Base-by-base conservation (phyloP, 2,329 filamentous ascomycete species). In the Coniosporium tulheliwenetii region DNA sequence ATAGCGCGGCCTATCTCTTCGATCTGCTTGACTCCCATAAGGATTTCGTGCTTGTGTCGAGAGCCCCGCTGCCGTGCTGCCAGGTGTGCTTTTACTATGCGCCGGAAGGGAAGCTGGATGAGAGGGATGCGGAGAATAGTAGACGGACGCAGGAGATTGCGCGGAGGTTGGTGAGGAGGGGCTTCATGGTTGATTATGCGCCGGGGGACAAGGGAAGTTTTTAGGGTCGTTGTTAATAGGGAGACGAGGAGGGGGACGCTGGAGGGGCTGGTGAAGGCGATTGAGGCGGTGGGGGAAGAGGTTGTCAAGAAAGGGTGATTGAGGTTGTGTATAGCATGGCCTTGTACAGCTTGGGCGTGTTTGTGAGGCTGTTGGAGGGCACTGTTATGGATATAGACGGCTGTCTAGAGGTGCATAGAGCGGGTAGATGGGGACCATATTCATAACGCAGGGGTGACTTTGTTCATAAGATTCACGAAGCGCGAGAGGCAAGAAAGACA, bases 51-150 rank as follows among this genome's bases (percentile, higher is more conserved):
- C 67, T 93, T 12, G 74, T 94, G 2, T 83, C 77, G 9, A 69
- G 75, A 42, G 79, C 82, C 50, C 83, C 85, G 19, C 79, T 87
- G 37, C 84, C 85, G 0, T 96, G 89, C 61, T 65, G 94, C 56
- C 91, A 96, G 63, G 82, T 96, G 15, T 95, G 89, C 66, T 96
- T 96, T 59, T 94, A 94, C 58, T 86, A 83, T 52, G 76, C 79
- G 0, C 75, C 75, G 0, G 65, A 65, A 1, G 74, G 77, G 2
- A 51, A 59, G 43, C 47, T 81, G 41, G 53, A 59, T 1, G 52
- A 53, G 10, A 63, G 66, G 42, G 49, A 43, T 42, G 62, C 48
- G 45, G 59, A 65, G 42, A 81, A 79, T 53, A 70, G 69, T 39
- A 62, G 57, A 48, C 55, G 66, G 5, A 83, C 79, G 4, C 67